These are phyloP conservation scores for Cryptomeria japonica DNA, from an alignment of 75 land plant species.

Conservation along the genomic window DNA sequence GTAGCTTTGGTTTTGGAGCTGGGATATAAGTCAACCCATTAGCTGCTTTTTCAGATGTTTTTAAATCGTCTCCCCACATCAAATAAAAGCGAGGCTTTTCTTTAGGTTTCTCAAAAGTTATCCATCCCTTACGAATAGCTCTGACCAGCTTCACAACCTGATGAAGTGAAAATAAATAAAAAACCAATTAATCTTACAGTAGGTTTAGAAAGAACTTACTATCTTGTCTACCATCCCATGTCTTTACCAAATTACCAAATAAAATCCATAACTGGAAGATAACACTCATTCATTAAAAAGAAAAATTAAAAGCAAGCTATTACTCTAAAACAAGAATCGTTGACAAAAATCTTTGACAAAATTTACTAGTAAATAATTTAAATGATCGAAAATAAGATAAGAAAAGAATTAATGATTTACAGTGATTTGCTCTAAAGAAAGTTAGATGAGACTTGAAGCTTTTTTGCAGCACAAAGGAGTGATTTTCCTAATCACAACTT, in stretches of 20 bases:
- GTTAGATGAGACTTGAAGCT: neutral
- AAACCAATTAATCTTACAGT: neutral
- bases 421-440: neutral
- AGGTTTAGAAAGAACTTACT: neutral
- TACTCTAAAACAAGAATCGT: neutral
- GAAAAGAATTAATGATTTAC: neutral
- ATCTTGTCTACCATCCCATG: neutral
- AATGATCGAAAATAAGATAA: neutral
- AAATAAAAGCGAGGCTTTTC: constrained; percentile 64
- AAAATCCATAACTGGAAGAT: neutral
- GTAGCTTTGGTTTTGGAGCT: constrained; percentile 82
- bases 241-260: neutral
- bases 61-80: constrained; percentile 95
- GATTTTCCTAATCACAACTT: too few species aligned
- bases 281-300: neutral
- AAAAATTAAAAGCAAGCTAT: neutral
- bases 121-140: constrained; percentile 79
- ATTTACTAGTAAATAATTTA: neutral
- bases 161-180: neutral
- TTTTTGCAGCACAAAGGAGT: neutral
- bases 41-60: constrained; percentile 50
- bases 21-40: constrained; percentile 82
- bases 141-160: constrained; percentile 58
- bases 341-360: neutral
- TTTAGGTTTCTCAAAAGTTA: constrained; percentile 84